Base-by-base conservation (phyloP, 768 basidiomycete species). In the Leccinum boreale region DNA sequence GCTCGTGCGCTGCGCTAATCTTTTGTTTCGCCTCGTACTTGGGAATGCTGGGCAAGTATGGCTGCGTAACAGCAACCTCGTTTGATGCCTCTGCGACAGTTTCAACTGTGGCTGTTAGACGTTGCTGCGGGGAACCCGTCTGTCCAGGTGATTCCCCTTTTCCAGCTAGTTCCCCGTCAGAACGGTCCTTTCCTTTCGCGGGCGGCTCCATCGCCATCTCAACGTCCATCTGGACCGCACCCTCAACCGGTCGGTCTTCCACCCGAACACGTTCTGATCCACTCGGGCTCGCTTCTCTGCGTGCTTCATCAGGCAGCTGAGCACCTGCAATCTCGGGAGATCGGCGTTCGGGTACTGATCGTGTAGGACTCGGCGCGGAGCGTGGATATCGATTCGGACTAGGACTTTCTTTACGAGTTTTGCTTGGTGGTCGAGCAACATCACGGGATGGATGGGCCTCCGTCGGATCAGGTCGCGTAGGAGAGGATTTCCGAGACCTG, bases 11-110 rank as follows among this genome's bases (percentile, higher is more conserved):
- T 36, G 49, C 59, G 50, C 69, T 73, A 61, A 70, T 66, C 56
- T 64, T 74, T 8, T 65, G 62, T 35, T 65, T 65, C 33, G 62
- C 58, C 12, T 68, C 68, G 44, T 63, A 66, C 21, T 60, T 58
- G n/a, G 77, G 72, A 55, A 77, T 69, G 24, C 28, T 33, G 23
- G 77, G 76, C 14, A 75, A 46, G 52, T 64, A 72, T 1, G 71
- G 71, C 45, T 63, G 62, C n/a, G 61, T 73, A 48, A 66, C 65
- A 39, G 31, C 54, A 33, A 24, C 55, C 28, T 67, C 67, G 33
- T 47, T 58, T 60, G 70, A 53, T 39, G 57, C 3, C 47, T 29
- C 45, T 17, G 42, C 58, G 42, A 44, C 64, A 28, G 64, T 58
- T 56, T 67, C 66, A 50, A 50, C 17, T 44, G 44, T 26, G 48